Base-by-base conservation (phyloP, 2,329 filamentous ascomycete species). In the Sclerotinia spermophila region DNA sequence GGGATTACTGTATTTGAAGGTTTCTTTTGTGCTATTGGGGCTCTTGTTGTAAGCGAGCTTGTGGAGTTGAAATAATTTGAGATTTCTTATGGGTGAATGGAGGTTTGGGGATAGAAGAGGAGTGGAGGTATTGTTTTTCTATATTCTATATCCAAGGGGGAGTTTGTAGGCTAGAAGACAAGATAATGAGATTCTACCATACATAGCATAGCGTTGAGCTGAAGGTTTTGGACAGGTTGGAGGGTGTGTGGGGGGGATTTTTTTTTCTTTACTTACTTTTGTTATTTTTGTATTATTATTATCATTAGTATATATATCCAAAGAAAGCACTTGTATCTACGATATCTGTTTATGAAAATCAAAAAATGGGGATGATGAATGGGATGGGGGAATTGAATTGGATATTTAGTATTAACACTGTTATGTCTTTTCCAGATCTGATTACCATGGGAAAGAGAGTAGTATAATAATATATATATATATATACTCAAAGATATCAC, bases 1-100 rank as follows among this genome's bases (percentile, higher is more conserved):
- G 64, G 58, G 58, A 42, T 8, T 67, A 27, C 5, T 71, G 51
- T 67, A 44, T 51, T 67, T 70, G 42, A 61, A 70, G 30, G 19
- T 59, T 59, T 67, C 42, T 48, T 59, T 51, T 40, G 40, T 66
- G 21, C 8, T 58, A 44, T 48, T 55, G 11, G 42, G 13, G 21
- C 21, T 68, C 7, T 71, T 56, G 45, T 24, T 71, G 30, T 65
- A 17, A 55, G 33, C 8, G 24, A 19, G 30, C 7, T 61, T 48
- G 21, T 56, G 8, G 38, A 53, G 24, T 17, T n/a, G 3, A 8
- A 40, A 17, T 4, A 11, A 1, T 21, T 21, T 21, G 33, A n/a
- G 33, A 27, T 53, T 5, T 33, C 38, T 4, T 8, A 58, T 51
- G 1, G 17, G 8, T 21, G 30, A 59, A 35, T 13, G 8, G n/a